Evolutionary conservation across 371 early-diverging fungal genomes (phyloP), one percentile per base, ranked within the genome.

Genomic region (Mortierella polycephala): DNA sequence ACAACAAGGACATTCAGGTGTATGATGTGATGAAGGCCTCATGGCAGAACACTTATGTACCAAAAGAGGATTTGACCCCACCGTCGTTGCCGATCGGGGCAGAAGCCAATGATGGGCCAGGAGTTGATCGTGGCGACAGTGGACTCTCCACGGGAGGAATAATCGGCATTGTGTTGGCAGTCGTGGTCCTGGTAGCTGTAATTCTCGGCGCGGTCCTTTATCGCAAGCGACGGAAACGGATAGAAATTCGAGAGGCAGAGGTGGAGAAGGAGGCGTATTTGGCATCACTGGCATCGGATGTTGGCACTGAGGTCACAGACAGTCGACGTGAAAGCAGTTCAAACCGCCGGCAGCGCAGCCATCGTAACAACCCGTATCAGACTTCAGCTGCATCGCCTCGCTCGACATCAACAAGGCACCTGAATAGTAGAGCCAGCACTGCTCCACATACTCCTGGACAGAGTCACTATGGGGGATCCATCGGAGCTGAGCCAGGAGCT

Each of bases 211-310:
- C 57, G 11, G n/a, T 63, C 45, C 11, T 71, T 4, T 76, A 71
- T 46, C 46, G 50, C 40, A 57, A 47, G 18, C 76, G 76, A 1
- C 71, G 71, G 39, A 51, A 44, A 7, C 45, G 52, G 57, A 63
- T 76, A 14, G 57, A 63, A 39, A 51, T 55, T 47, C 52, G 50
- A 21, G 66, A 76, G 30, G 71, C 67, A 14, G 76, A 76, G 54
- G 41, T 76, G 68, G 67, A 71, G 41, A 67, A 76, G 56, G 53
- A 53, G 37, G 67, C 64, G 12, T 71, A 67, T 30, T n/a, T 71
- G 57, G 64, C 64, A 1, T 71, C 76, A 7, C 20, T 76, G 50
- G 61, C 51, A 20, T 21, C 55, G 5, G 61, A 70, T 16, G 65
- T 5, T 14, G 60, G 39, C 1, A 30, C 30, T 4, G 30, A 30